These are phyloP conservation scores for Linnemannia zychae DNA, from an alignment of 192 early-diverging fungal species.

Conservation along the genomic window DNA sequence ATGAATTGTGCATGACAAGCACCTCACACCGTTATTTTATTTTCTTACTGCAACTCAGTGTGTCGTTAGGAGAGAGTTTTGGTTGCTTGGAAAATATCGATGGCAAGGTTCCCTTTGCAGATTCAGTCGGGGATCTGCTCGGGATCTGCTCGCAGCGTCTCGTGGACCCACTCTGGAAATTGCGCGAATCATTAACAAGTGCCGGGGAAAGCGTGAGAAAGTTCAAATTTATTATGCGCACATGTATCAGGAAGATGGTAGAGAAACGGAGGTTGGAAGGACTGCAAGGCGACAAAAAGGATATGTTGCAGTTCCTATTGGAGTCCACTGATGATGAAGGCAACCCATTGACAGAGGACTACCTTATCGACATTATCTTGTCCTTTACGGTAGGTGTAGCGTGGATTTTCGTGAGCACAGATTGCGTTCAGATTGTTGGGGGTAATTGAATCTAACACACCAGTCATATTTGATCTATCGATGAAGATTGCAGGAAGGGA, in stretches of 20 bases:
- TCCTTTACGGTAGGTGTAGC: slow-evolving; percentile 48
- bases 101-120: slow-evolving; percentile 50
- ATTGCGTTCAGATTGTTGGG: too few species aligned
- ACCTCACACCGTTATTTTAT: too few species aligned
- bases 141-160: slow-evolving; percentile 22
- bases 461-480: not conserved
- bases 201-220: slow-evolving; percentile 8
- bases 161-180: slow-evolving; percentile 30
- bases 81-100: slow-evolving; percentile 36
- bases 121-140: slow-evolving; percentile 60
- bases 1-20: slow-evolving; percentile 15
- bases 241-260: slow-evolving; percentile 20
- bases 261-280: slow-evolving; percentile 27
- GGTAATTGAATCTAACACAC: not conserved
- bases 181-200: slow-evolving; percentile 31
- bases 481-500: slow-evolving; percentile 55
- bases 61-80: slow-evolving; percentile 44
- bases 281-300: slow-evolving; percentile 5
- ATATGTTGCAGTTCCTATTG: slow-evolving; percentile 60
- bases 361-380: slow-evolving; percentile 55
- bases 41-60: not conserved
- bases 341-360: slow-evolving; percentile 29
- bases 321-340: slow-evolving; percentile 47
- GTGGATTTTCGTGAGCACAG: not conserved
- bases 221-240: slow-evolving; percentile 12